These are phyloP conservation scores for Sherardia arvensis DNA, from an alignment of 257 asterid species.

Conservation along the genomic window DNA sequence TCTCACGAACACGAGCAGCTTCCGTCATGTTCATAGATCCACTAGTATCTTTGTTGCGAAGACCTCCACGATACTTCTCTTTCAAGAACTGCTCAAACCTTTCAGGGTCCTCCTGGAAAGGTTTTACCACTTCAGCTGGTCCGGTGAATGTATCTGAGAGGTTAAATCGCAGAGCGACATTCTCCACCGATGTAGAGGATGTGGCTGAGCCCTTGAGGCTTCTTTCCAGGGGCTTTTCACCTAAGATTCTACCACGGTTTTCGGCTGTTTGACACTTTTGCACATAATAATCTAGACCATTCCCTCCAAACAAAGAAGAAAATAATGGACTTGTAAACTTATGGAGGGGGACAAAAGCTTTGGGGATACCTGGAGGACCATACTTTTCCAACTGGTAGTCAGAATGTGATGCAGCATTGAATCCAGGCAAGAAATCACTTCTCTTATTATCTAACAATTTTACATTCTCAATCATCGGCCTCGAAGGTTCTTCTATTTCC, in stretches of 20 bases:
- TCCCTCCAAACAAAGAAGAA: conserved; percentile 70
- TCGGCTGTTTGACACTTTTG: conserved; percentile 54
- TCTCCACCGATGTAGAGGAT: conserved; percentile 38
- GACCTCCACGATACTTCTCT: conserved; percentile 93
- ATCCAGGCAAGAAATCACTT: conserved; percentile 59
- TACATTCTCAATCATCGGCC: conserved; percentile 37
- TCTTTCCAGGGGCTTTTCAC: conserved; percentile 78
- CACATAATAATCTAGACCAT: conserved; percentile 63
- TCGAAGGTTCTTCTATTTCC: conserved; percentile 80
- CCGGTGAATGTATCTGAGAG: conserved; percentile 87
- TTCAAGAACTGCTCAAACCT: conserved; percentile 94
- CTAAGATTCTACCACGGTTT: conserved; percentile 75
- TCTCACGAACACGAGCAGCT: conserved; percentile 96
- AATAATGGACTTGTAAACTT: conserved; percentile 62
- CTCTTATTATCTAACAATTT: conserved; percentile 49
- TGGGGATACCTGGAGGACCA: conserved; percentile 74
- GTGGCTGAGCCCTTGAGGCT: conserved; percentile 44
- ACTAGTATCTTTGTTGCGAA: conserved; percentile 72
- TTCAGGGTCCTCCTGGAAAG: conserved; percentile 63
- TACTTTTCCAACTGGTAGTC: conserved; percentile 65
- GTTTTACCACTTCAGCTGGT: conserved; percentile 41
- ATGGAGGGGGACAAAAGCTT: conserved; percentile 66
- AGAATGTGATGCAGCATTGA: conserved; percentile 58
- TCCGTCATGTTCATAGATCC: conserved; percentile 89
- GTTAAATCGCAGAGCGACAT: conserved; percentile 52